Evolutionary conservation across 306 rosid species (phyloP), one percentile per base, ranked within the genome.

Genomic region (Begonia fuchsioides): DNA sequence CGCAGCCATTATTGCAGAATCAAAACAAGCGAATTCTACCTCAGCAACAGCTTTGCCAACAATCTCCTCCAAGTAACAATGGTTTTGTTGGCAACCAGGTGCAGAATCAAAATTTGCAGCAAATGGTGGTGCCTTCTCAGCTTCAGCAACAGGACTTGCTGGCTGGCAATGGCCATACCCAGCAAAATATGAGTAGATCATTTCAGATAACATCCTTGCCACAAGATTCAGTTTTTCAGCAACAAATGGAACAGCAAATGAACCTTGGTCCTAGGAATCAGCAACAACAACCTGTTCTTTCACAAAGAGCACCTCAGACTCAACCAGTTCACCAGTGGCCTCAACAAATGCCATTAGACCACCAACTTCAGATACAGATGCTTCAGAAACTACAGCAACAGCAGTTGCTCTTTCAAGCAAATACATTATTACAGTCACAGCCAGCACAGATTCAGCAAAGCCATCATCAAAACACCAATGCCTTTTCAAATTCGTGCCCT

Each of bases 61-160:
- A 72, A 0, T 49, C 72, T 50, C 64, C 49, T 46, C 41, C 71
- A 59, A 79, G 64, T 67, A 85, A 73, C 32, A 82, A 86, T 38
- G 54, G 61, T 12, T 60, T 64, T 52, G 32, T 76, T 53, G 62
- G 84, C 16, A 76, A 70, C 70, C 87, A 70, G 62, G 63, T 64
- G 55, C 62, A 76, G 43, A 77, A 61, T 65, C 98, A 71, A 64
- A 75, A 58, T 63, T 69, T 57, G 43, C 93, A 76, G 39, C 93
- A 72, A 61, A 76, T 81, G 41, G 60, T 64, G 46, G 48, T 64
- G 45, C 84, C 72, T 52, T 48, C 90, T 63, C 96, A 83, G 67
- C 83, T 80, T 69, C 96, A 77, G 70, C 96, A 80, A 49, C 95
- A 76, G 43, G 88, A 81, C 38, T 64, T 75, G 53, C 76, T 68